Base-by-base conservation (phyloP, 2,329 filamentous ascomycete species). In the Microsporum canis region DNA sequence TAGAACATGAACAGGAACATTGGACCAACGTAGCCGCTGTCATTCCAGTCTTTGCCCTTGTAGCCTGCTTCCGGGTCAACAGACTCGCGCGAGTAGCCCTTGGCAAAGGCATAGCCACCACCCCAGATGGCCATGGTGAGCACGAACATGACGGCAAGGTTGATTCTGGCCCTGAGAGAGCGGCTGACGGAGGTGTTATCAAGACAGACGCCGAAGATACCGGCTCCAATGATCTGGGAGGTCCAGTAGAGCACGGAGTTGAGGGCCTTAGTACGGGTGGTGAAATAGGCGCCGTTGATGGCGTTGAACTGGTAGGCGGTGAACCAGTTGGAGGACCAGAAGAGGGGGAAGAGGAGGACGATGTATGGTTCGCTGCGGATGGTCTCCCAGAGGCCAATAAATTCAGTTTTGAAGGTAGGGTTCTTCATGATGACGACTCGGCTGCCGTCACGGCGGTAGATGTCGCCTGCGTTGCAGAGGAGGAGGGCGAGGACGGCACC, bases 1-100 rank as follows among this genome's bases (percentile, higher is more conserved):
- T 94, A 95, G 75, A 91, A 91, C 69, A 95, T 89, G 78, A 91
- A 95, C 59, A 95, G 76, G 72, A 95, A 89, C 83, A 95, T 89
- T 10, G 88, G 88, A 0, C 87, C 89, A 62, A 86, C 80, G 71
- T 87, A 94, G 60, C 83, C 84, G 33, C 78, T 75, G 60, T 84
- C 79, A 60, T 70, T 71, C 59, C 59, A 65, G 23, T 71, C 68
- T 23, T 67, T 67, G 36, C 69, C 68, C 34, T 38, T 41, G 55
- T 31, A 57, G 7, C 55, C 34, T 5, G 57, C 17, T 1, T 39
- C 29, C 12, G 57, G 61, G 12, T 43, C 69, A 12, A 64, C 62
- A 41, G 71, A 68, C 17, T 70, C 73, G 33, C 84, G 82, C 3
- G 77, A 76, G 62, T 88, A 87, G 17, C 75, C 72, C 68, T 76